Percentiles rank a stretch among this genome's conserved stretches.
phyloP scores from a whole-genome alignment of 352 stramenopile species.

The Pythium dissimile region DNA sequence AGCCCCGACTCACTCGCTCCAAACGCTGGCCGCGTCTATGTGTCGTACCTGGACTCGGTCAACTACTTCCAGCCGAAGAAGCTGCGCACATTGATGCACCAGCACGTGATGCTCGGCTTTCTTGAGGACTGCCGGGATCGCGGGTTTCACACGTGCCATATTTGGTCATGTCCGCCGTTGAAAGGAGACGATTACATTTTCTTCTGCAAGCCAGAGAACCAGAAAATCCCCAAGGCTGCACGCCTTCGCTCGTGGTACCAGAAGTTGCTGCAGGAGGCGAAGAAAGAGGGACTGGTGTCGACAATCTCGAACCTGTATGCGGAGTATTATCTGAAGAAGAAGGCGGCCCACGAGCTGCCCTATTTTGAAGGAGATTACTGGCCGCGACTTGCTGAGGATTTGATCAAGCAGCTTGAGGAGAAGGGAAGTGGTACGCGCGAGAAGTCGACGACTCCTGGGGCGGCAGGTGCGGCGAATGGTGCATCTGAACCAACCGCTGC shows the following conservation, averaged over 20 bases:
- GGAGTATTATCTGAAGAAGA: slow-evolving; percentile 88
- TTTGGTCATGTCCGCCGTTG: slow-evolving; percentile 88
- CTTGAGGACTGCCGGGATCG: slow-evolving; percentile 85
- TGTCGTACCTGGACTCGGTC: slow-evolving; percentile 88
- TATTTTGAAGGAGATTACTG: slow-evolving; percentile 99
- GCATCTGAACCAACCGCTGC: background rate
- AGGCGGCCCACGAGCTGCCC: slow-evolving; percentile 87
- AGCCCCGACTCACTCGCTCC: slow-evolving; percentile 62
- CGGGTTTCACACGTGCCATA: slow-evolving; percentile 84
- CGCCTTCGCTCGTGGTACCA: slow-evolving; percentile 87
- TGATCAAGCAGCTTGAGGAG: slow-evolving; percentile 98
- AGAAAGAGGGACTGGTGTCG: slow-evolving; percentile 75
- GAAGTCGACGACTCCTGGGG: slow-evolving; percentile 7
- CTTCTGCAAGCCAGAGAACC: slow-evolving; percentile 88
- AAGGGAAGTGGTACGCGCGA: slow-evolving; percentile 55
- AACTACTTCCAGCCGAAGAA: slow-evolving; percentile 91
- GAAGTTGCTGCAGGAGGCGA: slow-evolving; percentile 74
- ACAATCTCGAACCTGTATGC: slow-evolving; percentile 85
- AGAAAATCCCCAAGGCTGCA: slow-evolving; percentile 88
- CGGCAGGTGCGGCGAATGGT: background rate
- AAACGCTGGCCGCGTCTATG: slow-evolving; percentile 82
- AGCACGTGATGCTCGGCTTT: slow-evolving; percentile 87
- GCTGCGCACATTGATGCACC: slow-evolving; percentile 83
- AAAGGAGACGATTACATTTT: slow-evolving; percentile 91
- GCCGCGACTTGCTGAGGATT: slow-evolving; percentile 96